Evolutionary conservation across 2,329 filamentous ascomycete species (phyloP), one percentile per base, ranked within the genome.

Genomic region (Metarhizium robertsii): DNA sequence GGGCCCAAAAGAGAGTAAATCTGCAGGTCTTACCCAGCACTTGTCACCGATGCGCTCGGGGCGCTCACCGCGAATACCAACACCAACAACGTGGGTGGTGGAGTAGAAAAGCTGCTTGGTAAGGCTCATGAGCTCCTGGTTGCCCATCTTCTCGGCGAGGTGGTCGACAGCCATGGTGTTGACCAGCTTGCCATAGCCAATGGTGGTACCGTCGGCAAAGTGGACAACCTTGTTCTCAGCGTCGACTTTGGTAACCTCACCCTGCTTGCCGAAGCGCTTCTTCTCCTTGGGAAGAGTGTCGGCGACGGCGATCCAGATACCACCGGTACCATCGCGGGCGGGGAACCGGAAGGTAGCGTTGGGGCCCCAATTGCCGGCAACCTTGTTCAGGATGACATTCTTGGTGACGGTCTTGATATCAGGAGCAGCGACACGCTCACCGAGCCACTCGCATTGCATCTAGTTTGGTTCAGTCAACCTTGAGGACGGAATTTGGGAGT

Each of bases 361-460:
- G 62, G 94, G 94, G 46, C 94, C 94, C 94, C 94, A 99, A 80
- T 91, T 92, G 66, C 92, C 94, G 53, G 94, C 94, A 55, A 90
- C 87, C 84, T 96, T 97, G 78, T 92, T 86, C 61, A 97, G 83
- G 68, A 99, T 91, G 68, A 96, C 88, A 74, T 99, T 99, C 77
- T 85, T 88, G 65, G 90, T 92, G 65, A 95, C 88, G 43, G 80
- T 83, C 85, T 99, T 99, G 79, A 96, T 81, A 71, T 99, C 90
- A 62, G 94, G 94, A 54, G 92, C 92, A 58, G 94, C 94, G 53
- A 99, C 94, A 80, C 94, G 92, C 84, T 99, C 94, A 66, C 94
- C 94, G 60, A 97, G 88, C 94, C 94, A 99, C 72, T 86, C 79
- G 74, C 91, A 96, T 89, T 97, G 94, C 94, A 99, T 99, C 92